phyloP scores from a whole-genome alignment of 306 rosid species.

The Corylus americana region DNA sequence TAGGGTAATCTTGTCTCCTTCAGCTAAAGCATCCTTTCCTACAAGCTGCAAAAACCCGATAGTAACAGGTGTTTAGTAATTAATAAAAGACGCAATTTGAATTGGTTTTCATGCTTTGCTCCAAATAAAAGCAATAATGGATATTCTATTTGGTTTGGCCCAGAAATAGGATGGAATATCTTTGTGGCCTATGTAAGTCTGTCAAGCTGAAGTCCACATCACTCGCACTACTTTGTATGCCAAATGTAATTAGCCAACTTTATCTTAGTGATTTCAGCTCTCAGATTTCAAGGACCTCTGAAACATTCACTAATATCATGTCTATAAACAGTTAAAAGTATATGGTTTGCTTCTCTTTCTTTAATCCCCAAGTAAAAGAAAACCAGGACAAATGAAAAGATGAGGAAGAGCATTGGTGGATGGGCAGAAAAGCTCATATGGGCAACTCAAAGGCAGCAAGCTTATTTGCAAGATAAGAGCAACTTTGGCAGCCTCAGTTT shows the following conservation, averaged over 20 bases:
- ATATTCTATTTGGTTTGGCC: background rate
- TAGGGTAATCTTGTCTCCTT: conserved; percentile 92
- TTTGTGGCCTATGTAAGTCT: background rate
- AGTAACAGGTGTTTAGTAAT: background rate
- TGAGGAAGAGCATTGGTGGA: no score
- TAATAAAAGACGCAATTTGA: background rate
- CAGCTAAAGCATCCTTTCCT: conserved; percentile 99
- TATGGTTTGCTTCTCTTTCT: background rate
- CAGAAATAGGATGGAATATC: background rate
- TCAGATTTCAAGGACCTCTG: background rate
- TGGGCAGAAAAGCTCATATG: no score
- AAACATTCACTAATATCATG: background rate
- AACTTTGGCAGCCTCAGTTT: background rate
- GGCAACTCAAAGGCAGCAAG: background rate
- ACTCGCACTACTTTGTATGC: background rate
- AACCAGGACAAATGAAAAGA: background rate
- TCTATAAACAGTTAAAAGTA: background rate
- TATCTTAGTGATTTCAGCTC: background rate
- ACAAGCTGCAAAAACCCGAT: conserved; percentile 70
- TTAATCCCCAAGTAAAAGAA: background rate
- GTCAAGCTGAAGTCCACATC: background rate
- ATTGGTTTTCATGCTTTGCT: background rate
- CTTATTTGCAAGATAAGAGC: background rate
- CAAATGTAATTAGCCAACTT: background rate
- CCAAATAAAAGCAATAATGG: background rate